These are phyloP conservation scores for Cerioporus squamosus DNA, from an alignment of 1,284 basidiomycete genomes.

Conservation along the genomic window DNA sequence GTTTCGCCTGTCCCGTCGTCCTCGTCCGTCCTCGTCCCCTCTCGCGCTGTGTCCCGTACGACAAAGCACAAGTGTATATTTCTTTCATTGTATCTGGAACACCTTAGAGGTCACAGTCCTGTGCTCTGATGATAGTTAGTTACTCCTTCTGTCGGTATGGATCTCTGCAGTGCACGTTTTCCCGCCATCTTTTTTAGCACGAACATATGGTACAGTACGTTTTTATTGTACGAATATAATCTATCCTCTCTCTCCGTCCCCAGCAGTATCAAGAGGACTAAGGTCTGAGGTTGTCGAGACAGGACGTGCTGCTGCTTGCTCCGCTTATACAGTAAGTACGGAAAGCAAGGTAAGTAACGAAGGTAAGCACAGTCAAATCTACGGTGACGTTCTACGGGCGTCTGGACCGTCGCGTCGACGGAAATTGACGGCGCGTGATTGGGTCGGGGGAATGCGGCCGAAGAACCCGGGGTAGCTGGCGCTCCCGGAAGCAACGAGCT, in stretches of 20 bases:
- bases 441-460: conserved; percentile 28
- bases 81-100: conserved; percentile 18
- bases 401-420: conserved; percentile 1
- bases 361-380: not conserved
- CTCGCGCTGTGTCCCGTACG: conserved; percentile 1
- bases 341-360: no score
- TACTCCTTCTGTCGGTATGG: conserved; percentile 5
- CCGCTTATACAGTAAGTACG: no score
- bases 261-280: no score
- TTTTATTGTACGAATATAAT: conserved; percentile 24
- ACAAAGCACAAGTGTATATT: conserved; percentile 12
- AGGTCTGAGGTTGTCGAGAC: no score
- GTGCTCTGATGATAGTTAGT: conserved; percentile 21
- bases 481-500: conserved; percentile 16
- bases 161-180: conserved; percentile 15
- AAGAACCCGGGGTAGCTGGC: conserved; percentile 24
- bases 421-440: conserved; percentile 27
- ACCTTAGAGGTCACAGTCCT: conserved; percentile 11
- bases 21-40: not conserved
- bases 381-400: conserved; percentile 4
- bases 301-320: no score
- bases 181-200: conserved; percentile 1
- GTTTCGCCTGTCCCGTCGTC: not conserved
- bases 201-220: conserved; percentile 19
- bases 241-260: not conserved